Base-by-base conservation (phyloP, 805 yeast species). In the Myxozyma mucilagina region DNA sequence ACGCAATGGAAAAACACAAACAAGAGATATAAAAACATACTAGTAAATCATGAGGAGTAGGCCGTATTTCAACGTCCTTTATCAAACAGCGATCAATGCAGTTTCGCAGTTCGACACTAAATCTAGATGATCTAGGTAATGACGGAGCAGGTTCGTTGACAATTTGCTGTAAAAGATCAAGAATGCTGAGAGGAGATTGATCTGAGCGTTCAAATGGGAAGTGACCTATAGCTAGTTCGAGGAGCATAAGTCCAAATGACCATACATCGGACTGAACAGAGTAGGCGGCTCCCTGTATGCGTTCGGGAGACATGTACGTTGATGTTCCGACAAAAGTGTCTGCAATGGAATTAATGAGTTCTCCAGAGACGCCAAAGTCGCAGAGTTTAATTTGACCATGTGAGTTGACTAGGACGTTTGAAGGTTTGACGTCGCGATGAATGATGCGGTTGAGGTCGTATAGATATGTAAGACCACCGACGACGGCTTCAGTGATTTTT, bases 271-370 rank as follows among this genome's bases (percentile, higher is more conserved):
- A 93, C 68, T 92, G 91, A n/a, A 92, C 87, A 8, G 96, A 88
- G 75, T 94, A 94, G 9, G 87, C 86, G 47, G 89, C 90, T 18
- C 99, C 99, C 75, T 91, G 97, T 57, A 94, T 93, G 64, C 99
- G 81, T 70, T 94, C 99, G 0, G 99, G 99, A 3, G 71, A 69
- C 96, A 94, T 94, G 72, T 94, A 94, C 0, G 96, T 90, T 0
- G 97, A 90, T 0, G 99, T 94, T 0, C 99, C 99, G 9, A 94
- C 98, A 78, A 94, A 94, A 0, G 99, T 94, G 70, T 94, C 97
- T 0, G 97, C 99, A 60, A 94, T 82, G 0, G 99, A 94, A 74
- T 93, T 91, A 59, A 90, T 97, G 18, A 94, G 97, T 71, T 90
- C 97, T 10, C 99, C 99, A 71, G 96, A 87, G 32, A 94, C 99